phyloP scores from a whole-genome alignment of 2,329 filamentous ascomycete genomes.

The Balansia obtecta region DNA sequence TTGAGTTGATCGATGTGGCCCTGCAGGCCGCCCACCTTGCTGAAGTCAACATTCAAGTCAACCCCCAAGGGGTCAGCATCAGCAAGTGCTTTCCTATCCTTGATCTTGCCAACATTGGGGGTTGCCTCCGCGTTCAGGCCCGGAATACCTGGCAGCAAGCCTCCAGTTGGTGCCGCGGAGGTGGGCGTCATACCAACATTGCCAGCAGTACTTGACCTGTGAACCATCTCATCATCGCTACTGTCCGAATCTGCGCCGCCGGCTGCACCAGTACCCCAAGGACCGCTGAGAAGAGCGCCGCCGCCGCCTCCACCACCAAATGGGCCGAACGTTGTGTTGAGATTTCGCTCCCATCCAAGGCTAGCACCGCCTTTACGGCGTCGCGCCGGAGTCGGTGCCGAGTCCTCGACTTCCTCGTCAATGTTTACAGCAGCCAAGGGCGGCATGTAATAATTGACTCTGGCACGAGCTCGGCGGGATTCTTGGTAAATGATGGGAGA shows the following conservation, averaged over 20 bases:
- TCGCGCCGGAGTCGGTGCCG: constrained; percentile 55
- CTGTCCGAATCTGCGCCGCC: constrained; percentile 87
- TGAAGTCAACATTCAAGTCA: constrained; percentile 85
- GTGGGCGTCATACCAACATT: constrained; percentile 51
- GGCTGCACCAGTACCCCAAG: constrained; percentile 60
- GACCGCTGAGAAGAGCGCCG: constrained; percentile 59
- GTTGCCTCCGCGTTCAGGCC: constrained; percentile 36
- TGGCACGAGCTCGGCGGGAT: constrained; percentile 38
- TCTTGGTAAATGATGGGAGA: constrained; percentile 49
- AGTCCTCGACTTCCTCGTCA: constrained; percentile 61
- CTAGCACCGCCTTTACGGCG: constrained; percentile 50
- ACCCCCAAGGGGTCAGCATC: constrained; percentile 93
- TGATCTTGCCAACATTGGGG: constrained; percentile 84
- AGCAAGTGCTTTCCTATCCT: constrained; percentile 80
- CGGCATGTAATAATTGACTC: constrained; percentile 78
- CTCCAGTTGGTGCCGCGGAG: constrained; percentile 30
- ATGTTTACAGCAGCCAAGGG: constrained; percentile 49
- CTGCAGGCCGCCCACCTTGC: constrained; percentile 82
- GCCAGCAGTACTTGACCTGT: constrained; percentile 44
- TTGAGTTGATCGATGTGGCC: constrained; percentile 95
- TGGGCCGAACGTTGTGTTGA: constrained; percentile 84
- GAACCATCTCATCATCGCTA: constrained; percentile 80
- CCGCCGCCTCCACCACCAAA: constrained; percentile 77
- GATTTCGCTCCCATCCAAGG: constrained; percentile 58
- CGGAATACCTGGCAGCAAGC: constrained; percentile 29